Base-by-base conservation (phyloP, 164 flowering plant species). In the Chimonanthus praecox region DNA sequence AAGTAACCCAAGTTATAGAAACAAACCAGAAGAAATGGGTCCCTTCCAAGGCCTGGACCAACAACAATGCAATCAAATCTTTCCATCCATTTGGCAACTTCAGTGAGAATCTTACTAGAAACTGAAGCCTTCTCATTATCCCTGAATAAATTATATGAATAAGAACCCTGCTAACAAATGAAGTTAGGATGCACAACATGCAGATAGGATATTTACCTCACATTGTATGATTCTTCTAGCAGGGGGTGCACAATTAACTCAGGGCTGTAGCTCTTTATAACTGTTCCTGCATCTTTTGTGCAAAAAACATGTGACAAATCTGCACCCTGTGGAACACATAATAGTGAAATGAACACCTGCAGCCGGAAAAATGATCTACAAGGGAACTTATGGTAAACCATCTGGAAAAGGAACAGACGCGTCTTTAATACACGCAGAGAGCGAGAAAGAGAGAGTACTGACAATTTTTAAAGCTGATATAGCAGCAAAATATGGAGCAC, bases 31-130 rank as follows among this genome's bases (percentile, higher is more conserved):
- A 96, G 92, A 85, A 90, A 96, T 33, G 94, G 94, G 77, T 96
- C 99, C 80, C 99, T 86, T 74, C 99, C 99, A 63, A 96, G 98
- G 68, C 98, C 99, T 58, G 98, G 99, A 71, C 99, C 99, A 73
- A 96, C 82, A 64, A 96, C 97, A 73, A 96, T 83, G 77, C 99
- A 96, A 80, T 96, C 98, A 82, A 96, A 94, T 84, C 99, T 87
- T 81, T 83, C 99, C 94, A 96, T 85, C 99, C 99, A 96, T 80
- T 89, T 94, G 64, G 83, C 87, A 80, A 96, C 85, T 78, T 96
- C 99, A 4, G 86, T 83, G 76, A 94, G 87, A 79, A 92, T 87
- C 79, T 83, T 87, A 20, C 63, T 75, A 20, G 86, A 79, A 69
- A 84, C 76, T 69, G 81, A 72, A 50, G 48, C 72, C 79, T 78